Evolutionary conservation across 352 stramenopile genomes (phyloP), one percentile per base, ranked within the genome.

Genomic region (Hyaloperonospora brassicae): DNA sequence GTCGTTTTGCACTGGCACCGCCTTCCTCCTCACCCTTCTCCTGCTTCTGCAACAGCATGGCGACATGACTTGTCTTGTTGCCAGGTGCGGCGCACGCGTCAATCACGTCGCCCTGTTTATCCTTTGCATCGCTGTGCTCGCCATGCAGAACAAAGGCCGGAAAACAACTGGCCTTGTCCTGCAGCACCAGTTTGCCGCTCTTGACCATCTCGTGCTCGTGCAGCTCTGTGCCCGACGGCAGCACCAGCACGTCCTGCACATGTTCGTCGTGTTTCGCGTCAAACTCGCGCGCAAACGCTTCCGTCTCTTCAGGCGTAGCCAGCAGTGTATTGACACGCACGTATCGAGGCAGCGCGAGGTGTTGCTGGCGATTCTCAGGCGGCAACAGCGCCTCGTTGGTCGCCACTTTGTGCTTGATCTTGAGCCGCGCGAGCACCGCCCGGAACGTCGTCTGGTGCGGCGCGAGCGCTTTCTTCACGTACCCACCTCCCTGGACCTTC

Each of bases 161-260:
- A 66, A 99, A 98, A 69, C 97, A 99, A 72, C 85, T 98, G 45
- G 87, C 93, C 57, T 98, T 98, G 68, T 99, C 96, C 75, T 99
- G 96, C 35, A 98, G 66, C 30, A 98, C 74, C 5, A 98, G 59
- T 41, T 93, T 89, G 12, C 94, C 89, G 17, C 53, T 72, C 34
- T 76, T 81, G 30, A 95, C 87, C 34, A 94, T 70, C 34, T 64
- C 59, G 53, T 96, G 81, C 44, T 89, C 83, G 58, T 94, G 73
- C 49, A 96, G 68, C 75, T 95, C 86, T 24, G 78, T 96, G 17
- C 76, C 73, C 1, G 87, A 79, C 30, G 87, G 80, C n/a, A 98
- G 57, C 17, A 97, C 90, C 2, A 98, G 70, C 50, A 98, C 59
- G 62, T 97, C 78, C 25, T 75, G 77, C 42, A 98, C 74, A 62